A percentile compares a stretch with the other conserved stretches of the same genome.
Conservation (phyloP, 257 asterid genomes). For the Thymus mandschuricus region DNA sequence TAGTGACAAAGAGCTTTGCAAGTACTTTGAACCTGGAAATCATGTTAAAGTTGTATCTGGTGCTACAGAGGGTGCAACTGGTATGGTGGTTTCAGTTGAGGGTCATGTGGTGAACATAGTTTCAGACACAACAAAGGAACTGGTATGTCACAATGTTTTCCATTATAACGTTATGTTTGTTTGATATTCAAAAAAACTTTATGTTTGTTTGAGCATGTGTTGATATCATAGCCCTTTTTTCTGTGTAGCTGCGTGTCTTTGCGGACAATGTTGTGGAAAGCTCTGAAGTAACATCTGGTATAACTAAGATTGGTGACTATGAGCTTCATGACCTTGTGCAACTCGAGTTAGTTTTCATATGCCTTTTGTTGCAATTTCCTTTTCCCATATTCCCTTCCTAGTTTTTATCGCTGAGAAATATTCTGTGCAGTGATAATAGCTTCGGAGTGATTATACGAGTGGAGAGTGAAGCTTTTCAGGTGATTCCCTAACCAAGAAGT, state of each 20-base stretch:
- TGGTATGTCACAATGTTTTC: conserved; percentile 48
- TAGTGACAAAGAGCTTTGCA: conserved; percentile 86
- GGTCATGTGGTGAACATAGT: conserved; percentile 95
- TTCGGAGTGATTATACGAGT: conserved; percentile 95
- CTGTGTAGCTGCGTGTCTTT: conserved; percentile 79
- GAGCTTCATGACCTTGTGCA: conserved; percentile 97
- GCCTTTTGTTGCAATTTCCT: not conserved
- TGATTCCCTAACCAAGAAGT: conserved; percentile 31
- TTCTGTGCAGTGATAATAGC: conserved; percentile 76
- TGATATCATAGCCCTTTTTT: conserved; percentile 14
- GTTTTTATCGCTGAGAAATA: conserved; percentile 17
- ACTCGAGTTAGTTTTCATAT: conserved; percentile 60
- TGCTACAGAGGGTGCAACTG: conserved; percentile 94
- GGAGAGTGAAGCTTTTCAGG: conserved; percentile 97
- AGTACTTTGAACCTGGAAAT: conserved; percentile 93
- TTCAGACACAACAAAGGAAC: conserved; percentile 96
- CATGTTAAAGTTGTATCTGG: conserved; percentile 95
- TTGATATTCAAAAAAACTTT: too few relatives aligned
- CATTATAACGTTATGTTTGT: not conserved
- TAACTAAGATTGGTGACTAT: conserved; percentile 85
- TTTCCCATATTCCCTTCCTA: conserved; percentile 14
- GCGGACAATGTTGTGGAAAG: conserved; percentile 95
- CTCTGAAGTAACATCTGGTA: conserved; percentile 95
- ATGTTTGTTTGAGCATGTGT: not conserved
- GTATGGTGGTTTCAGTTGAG: conserved; percentile 97